phyloP scores from a whole-genome alignment of 2,329 filamentous ascomycete species.

The Arthrobotrys megalospora region DNA sequence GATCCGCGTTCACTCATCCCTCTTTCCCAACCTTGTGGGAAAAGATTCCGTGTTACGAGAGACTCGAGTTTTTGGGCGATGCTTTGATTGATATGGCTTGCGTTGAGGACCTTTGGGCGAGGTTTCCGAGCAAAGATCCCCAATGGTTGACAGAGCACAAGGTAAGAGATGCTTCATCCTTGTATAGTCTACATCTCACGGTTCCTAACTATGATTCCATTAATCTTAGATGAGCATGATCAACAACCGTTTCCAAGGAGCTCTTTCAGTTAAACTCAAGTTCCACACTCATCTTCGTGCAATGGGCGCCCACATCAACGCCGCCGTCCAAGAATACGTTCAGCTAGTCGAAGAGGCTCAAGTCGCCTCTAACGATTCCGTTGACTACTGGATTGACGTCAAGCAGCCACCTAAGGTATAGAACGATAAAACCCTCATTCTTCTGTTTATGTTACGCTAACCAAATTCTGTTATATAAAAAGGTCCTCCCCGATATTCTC shows the following conservation, averaged over 20 bases:
- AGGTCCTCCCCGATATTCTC: constrained; percentile 84
- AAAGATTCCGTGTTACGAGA: constrained; percentile 87
- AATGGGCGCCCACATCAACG: constrained; percentile 71
- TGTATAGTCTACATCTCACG: neutral
- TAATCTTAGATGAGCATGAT: constrained; percentile 86
- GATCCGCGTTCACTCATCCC: constrained; percentile 89
- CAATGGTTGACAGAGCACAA: constrained; percentile 99
- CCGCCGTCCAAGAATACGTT: constrained; percentile 73
- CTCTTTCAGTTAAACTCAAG: constrained; percentile 81
- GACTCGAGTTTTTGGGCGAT: constrained; percentile 87
- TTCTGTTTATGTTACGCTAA: constrained; percentile 7
- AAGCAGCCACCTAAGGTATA: constrained; percentile 75
- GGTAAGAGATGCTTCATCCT: constrained; percentile 65
- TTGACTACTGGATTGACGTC: constrained; percentile 79
- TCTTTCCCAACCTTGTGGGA: constrained; percentile 83
- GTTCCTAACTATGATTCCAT: constrained; percentile 4
- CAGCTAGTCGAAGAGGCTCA: constrained; percentile 73
- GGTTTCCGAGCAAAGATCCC: constrained; percentile 83
- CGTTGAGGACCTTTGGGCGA: constrained; percentile 84
- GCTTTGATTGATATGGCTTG: constrained; percentile 88
- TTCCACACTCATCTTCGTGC: constrained; percentile 81
- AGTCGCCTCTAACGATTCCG: constrained; percentile 70
- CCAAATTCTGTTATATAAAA: neutral
- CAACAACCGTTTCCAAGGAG: constrained; percentile 92
- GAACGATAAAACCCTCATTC: neutral